phyloP scores from a whole-genome alignment of 129 eudicot genomes.

The Artemisia annua region DNA sequence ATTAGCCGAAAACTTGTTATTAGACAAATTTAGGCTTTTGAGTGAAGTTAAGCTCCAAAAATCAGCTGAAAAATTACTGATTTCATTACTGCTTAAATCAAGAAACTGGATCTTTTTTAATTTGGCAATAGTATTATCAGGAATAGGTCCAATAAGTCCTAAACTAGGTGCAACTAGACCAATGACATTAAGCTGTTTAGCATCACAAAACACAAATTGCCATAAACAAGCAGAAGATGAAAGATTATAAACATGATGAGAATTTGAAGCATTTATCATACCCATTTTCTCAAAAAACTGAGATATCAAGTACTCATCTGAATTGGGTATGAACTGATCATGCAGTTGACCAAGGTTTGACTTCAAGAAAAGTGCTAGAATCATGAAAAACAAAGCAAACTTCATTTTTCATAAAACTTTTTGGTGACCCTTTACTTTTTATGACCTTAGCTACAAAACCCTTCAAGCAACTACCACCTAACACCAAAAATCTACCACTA shows the following conservation, averaged over 20 bases:
- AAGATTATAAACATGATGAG: slow-evolving; percentile 44
- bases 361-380: slow-evolving; percentile 52
- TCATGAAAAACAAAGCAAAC: slow-evolving; percentile 6
- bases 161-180: slow-evolving; percentile 57
- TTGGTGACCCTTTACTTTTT: too few species aligned
- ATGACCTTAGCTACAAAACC: too few species aligned
- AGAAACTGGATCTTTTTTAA: slow-evolving; percentile 60
- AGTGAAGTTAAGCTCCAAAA: slow-evolving; percentile 78
- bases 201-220: slow-evolving; percentile 68
- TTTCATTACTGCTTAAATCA: slow-evolving; percentile 72
- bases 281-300: slow-evolving; percentile 79
- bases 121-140: slow-evolving; percentile 79
- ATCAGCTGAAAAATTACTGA: slow-evolving; percentile 72
- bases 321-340: slow-evolving; percentile 48
- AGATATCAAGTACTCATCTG: slow-evolving; percentile 73
- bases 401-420: too few species aligned
- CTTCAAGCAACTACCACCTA: too few species aligned
- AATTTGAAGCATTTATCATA: slow-evolving; percentile 30
- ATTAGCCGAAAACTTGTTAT: slow-evolving; percentile 48
- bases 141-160: slow-evolving; percentile 65
- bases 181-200: slow-evolving; percentile 53
- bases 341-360: slow-evolving; percentile 55
- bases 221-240: slow-evolving; percentile 71
- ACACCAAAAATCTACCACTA: slow-evolving; percentile 10
- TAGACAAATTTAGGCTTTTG: slow-evolving; percentile 61